Base-by-base conservation (phyloP, 495 filamentous ascomycete genomes). In the Collariella sp. region DNA sequence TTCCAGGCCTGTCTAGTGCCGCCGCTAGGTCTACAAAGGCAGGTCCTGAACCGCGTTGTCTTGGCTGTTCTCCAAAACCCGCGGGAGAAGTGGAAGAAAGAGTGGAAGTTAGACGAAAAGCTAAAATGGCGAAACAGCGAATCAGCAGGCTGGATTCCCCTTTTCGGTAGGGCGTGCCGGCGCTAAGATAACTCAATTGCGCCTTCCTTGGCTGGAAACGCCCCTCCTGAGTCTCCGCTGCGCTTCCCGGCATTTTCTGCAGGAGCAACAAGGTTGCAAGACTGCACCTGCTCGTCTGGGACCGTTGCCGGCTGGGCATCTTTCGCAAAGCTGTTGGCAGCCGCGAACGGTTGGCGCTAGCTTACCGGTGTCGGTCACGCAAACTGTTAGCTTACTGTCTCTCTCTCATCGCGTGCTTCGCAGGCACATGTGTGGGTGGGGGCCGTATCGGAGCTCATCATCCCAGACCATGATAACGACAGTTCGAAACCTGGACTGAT, bases 1-100 rank as follows among this genome's bases (percentile, higher is more conserved):
- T 41, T 20, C 16, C 29, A 0, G 20, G 10, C 35, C 47, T 52
- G 48, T n/a, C 24, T 12, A 20, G 43, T 34, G 15, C 49, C 44
- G 36, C 55, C 55, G 44, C 55, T 57, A 57, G 44, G 16, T 47
- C 55, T 24, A 18, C 42, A 57, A 52, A 18, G 55, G 55, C 55
- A 57, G 55, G 55, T 57, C 49, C 46, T 33, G 41, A 24, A 38
- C 7, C 23, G 15, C 50, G 18, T 38, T 36, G 13, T 15, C 18
- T 18, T 50, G 31, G 26, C n/a, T n/a, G n/a, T n/a, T n/a, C n/a
- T n/a, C n/a, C n/a, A n/a, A n/a, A n/a, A n/a, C 0, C 50, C 41
- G 11, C 11, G 5, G 11, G 5, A 7, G 5, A 4, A 12, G 11
- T 3, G 35, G 5, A 19, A 7, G 15, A 15, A 12, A 3, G 5